These are phyloP conservation scores for Jimgerdemannia flammicorona DNA, from an alignment of 192 early-diverging fungal species.

Conservation along the genomic window DNA sequence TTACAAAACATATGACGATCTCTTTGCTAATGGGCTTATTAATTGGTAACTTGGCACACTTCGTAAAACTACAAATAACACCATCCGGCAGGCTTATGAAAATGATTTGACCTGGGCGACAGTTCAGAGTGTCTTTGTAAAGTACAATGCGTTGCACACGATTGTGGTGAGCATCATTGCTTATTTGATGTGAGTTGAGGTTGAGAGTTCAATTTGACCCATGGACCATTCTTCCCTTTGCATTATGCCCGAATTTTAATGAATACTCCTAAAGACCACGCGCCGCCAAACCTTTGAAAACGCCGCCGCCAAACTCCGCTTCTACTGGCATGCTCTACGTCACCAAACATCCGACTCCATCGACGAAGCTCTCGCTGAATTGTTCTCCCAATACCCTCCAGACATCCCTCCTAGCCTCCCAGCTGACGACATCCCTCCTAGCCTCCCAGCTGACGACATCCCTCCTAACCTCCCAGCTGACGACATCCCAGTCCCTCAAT, in stretches of 20 bases:
- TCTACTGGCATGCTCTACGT: conserved; percentile 15
- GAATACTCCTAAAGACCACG: neutral
- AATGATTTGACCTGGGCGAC: conserved; percentile 25
- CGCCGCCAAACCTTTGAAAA: conserved; percentile 1
- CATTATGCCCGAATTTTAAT: neutral
- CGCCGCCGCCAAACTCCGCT: conserved; percentile 17
- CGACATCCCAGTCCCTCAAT: conserved; percentile 6
- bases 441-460: conserved; percentile 6
- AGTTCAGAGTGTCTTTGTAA: conserved; percentile 22
- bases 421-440: conserved; percentile 1
- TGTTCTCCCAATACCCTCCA: conserved; percentile 10
- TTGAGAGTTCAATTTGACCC: neutral
- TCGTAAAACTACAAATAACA: too few relatives aligned
- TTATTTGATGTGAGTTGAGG: too few relatives aligned
- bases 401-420: conserved; percentile 7
- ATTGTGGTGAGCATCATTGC: neutral
- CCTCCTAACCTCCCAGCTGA: too few relatives aligned
- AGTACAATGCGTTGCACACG: neutral
- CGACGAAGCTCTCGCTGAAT: conserved; percentile 12
- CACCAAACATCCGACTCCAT: conserved; percentile 11
- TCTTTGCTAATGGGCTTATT: neutral
- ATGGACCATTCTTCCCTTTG: neutral
- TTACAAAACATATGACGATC: too few relatives aligned
- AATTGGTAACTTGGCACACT: neutral
- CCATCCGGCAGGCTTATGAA: conserved; percentile 6